Evolutionary conservation across 2,329 filamentous ascomycete species (phyloP), one percentile per base, ranked within the genome.

Genomic region (Dichotomopilus funicola): DNA sequence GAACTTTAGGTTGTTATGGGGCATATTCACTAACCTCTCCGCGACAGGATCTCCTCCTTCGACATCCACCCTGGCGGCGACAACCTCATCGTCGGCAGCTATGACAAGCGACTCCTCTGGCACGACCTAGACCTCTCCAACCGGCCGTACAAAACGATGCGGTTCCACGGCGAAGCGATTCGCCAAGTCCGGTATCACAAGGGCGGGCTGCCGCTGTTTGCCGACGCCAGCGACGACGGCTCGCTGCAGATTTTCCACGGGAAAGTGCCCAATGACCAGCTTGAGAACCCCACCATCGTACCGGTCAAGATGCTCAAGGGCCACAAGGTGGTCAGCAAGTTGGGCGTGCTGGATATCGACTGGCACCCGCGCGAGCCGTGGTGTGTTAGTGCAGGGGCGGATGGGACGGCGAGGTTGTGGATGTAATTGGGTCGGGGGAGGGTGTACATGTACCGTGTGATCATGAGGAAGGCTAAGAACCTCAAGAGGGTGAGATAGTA

Each of bases 281-380:
- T 99, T 82, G 91, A 95, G 75, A 96, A 96, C 67, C 91, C 94
- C 6, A 95, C 87, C 11, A 96, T 99, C 66, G 94, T 97, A 51
- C 94, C 94, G 7, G 80, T 99, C 60, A 99, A 97, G 79, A 90
- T 95, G 66, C 79, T 99, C 49, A 87, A 83, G 67, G 94, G 94
- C 1, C 94, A 99, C 74, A 88, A 87, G 72, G 85, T 97, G 2
- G 87, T 88, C 67, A 87, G 83, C 67, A 87, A 91, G 63, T 74
- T 99, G 56, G 94, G 94, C 62, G 91, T 97, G 12, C 79, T 97
- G 77, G 92, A 96, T 70, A 75, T 99, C 34, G 89, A 96, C 67
- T 99, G 95, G 95, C 94, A 99, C 75, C 90, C 91, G 5, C 83
- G 81, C 61, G 89, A 97, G 72, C 90, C 92, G 2, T 97, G 94